Conservation (phyloP, 1,284 basidiomycete species). For the Pascua sp. region DNA sequence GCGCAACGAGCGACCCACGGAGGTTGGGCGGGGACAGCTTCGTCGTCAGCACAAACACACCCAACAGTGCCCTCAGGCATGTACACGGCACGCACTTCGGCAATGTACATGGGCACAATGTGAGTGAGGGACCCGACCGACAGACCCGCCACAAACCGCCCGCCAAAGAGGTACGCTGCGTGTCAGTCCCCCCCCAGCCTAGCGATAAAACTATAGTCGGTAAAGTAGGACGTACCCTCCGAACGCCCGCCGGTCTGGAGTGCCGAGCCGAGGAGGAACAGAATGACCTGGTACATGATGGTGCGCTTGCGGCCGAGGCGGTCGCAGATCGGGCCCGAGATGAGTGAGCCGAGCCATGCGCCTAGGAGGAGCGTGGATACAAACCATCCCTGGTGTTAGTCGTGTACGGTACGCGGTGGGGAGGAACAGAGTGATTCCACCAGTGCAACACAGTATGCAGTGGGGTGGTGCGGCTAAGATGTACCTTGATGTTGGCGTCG, state of each 20-base stretch:
- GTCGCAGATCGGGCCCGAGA: slow-evolving; percentile 27
- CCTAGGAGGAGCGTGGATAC: slow-evolving; percentile 21
- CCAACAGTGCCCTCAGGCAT: too few species aligned
- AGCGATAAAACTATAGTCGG: neutral
- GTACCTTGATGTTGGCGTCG: slow-evolving; percentile 3
- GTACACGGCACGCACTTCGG: slow-evolving; percentile 13
- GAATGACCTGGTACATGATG: slow-evolving; percentile 28
- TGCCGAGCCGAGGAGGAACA: slow-evolving; percentile 56
- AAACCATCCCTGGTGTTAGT: slow-evolving; percentile 12
- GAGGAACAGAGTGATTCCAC: neutral
- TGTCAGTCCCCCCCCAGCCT: slow-evolving; percentile 24
- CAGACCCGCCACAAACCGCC: slow-evolving; percentile 8
- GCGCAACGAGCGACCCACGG: slow-evolving; percentile 67
- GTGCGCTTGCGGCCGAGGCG: slow-evolving; percentile 16
- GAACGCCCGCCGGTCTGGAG: slow-evolving; percentile 49
- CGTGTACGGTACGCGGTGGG: too few species aligned
- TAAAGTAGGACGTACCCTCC: slow-evolving; percentile 37
- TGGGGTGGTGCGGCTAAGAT: neutral
- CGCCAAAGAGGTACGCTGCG: neutral
- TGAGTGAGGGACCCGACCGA: slow-evolving; percentile 15
- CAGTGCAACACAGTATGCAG: too few species aligned
- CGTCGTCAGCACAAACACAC: slow-evolving; percentile 29
- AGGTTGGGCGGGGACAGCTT: slow-evolving; percentile 69
- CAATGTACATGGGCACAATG: slow-evolving; percentile 39
- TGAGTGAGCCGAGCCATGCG: slow-evolving; percentile 21